Conservation (phyloP, 768 basidiomycete genomes). For the Podaxis carcinomalis region DNA sequence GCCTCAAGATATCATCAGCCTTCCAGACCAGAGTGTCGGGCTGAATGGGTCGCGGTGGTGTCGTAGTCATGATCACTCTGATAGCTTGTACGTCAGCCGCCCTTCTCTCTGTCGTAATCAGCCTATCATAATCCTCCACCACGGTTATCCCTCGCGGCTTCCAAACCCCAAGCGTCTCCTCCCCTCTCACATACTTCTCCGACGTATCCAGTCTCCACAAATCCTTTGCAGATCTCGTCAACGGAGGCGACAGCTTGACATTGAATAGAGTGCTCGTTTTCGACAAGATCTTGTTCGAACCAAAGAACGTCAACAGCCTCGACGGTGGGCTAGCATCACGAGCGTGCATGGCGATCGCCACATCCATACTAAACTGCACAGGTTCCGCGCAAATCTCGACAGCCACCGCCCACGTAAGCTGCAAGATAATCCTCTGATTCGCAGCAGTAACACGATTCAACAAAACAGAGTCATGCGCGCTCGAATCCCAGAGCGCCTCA, state of each 20-base stretch:
- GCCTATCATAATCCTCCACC: constrained; percentile 78
- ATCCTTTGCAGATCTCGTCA: constrained; percentile 83
- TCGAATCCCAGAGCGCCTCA: constrained; percentile 89
- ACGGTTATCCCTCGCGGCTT: constrained; percentile 84
- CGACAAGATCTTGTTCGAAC: constrained; percentile 68
- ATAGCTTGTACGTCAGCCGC: constrained; percentile 91
- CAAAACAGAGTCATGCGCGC: constrained; percentile 79
- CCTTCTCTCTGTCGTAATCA: constrained; percentile 67
- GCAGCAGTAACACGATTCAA: constrained; percentile 81
- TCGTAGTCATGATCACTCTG: constrained; percentile 65
- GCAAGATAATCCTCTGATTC: constrained; percentile 76
- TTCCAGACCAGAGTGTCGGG: constrained; percentile 61
- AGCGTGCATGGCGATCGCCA: constrained; percentile 77
- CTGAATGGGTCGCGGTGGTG: constrained; percentile 43
- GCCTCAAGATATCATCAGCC: constrained; percentile 58
- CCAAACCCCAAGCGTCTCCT: constrained; percentile 81
- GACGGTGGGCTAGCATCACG: constrained; percentile 85
- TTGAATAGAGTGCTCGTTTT: constrained; percentile 84
- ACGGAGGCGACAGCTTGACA: constrained; percentile 74
- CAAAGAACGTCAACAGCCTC: constrained; percentile 71
- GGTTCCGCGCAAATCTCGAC: constrained; percentile 85
- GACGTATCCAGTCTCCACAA: constrained; percentile 95
- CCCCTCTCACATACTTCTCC: constrained; percentile 91
- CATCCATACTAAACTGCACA: constrained; percentile 84
- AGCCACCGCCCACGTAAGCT: constrained; percentile 71